Base-by-base conservation (phyloP, 2,329 filamentous ascomycete species). In the Beauveria varroae region DNA sequence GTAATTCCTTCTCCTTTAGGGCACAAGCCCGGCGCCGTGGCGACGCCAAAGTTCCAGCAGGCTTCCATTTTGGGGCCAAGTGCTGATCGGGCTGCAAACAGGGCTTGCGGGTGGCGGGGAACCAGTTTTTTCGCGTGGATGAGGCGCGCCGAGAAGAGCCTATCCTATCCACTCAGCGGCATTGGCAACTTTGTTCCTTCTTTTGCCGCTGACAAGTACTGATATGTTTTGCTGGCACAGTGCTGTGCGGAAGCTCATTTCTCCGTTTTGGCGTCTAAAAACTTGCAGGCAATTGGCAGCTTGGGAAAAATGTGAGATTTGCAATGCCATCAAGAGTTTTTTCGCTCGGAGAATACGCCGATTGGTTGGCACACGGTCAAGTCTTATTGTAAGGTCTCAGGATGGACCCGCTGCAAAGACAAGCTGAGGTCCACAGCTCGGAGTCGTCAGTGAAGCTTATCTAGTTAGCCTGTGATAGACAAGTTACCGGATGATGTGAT, bases 11-110 rank as follows among this genome's bases (percentile, higher is more conserved):
- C 58, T 55, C 14, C n/a, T 41, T 61, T 61, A 55, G 58, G 58
- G 58, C 51, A 61, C 58, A 61, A 55, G 51, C 51, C 58, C 58
- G 58, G 58, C 50, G 58, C 8, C 9, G 58, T 61, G 51, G 58
- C 51, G 51, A 43, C 41, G 34, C 51, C 51, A 54, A 55, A 55
- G 50, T 55, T 51, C 58, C 34, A 61, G 51, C 7, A 54, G 51
- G 58, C 20, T 61, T 41, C 50, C 58, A 54, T 30, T 61, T 61
- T 12, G 41, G 41, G 51, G 30, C 5, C 58, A 61, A 61, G 58
- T 61, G 58, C 58, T 61, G 58, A 61, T 61, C 51, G 58, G 58
- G 40, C 40, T 24, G 24, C 20, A 43, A 37, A 40, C 57, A 26
- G 16, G 57, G 57, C 57, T 30, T 60, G 57, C 50, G 50, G 57